Conservation (phyloP, 768 basidiomycete genomes). For the Rhizopogon vinicolor region DNA sequence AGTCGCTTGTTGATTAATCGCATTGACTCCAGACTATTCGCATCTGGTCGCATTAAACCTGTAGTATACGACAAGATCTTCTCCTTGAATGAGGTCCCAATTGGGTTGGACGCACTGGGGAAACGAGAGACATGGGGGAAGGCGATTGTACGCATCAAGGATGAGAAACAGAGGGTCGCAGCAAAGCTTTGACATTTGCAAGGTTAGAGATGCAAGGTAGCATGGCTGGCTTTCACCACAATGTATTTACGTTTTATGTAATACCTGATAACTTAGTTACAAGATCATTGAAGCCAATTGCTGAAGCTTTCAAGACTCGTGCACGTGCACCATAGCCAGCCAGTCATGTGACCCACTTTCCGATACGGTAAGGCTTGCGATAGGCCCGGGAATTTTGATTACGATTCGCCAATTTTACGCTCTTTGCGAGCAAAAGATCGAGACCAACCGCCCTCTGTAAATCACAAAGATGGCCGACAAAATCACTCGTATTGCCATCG, state of each 20-base stretch:
- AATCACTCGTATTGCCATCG: constrained; percentile 97
- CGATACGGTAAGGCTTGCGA: too few relatives aligned
- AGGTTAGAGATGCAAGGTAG: background rate
- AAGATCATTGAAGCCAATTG: too few relatives aligned
- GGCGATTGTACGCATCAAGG: constrained; percentile 61
- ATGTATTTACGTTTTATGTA: background rate
- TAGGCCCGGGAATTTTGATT: background rate
- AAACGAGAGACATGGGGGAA: constrained; percentile 92
- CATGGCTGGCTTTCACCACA: background rate
- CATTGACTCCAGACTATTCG: constrained; percentile 51
- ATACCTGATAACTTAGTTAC: background rate
- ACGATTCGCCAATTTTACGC: background rate
- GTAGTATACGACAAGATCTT: constrained; percentile 68
- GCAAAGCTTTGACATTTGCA: constrained; percentile 36
- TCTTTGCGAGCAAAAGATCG: background rate
- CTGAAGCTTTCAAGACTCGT: too few relatives aligned
- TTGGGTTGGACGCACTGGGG: constrained; percentile 75
- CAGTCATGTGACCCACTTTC: too few relatives aligned
- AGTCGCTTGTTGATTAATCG: background rate
- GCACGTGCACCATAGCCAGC: too few relatives aligned
- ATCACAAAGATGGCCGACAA: constrained; percentile 72
- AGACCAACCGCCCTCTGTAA: background rate
- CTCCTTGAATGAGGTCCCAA: constrained; percentile 58
- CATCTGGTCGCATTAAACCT: constrained; percentile 60
- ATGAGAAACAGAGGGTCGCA: constrained; percentile 32